Conservation (phyloP, 2,329 filamentous ascomycete species). For the Fusarium circinatum region DNA sequence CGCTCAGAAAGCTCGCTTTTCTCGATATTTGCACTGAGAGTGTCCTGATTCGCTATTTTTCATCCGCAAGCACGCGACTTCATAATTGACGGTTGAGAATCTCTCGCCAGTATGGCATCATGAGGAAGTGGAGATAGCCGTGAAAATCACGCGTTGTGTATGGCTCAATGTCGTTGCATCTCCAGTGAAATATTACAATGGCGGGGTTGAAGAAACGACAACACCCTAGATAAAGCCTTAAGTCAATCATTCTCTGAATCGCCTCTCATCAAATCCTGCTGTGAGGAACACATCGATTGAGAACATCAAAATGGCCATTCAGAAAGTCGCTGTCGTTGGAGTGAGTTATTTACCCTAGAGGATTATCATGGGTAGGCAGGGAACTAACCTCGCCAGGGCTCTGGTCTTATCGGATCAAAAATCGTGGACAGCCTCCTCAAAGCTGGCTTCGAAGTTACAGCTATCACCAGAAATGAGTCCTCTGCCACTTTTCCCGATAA, state of each 20-base stretch:
- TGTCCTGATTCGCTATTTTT: not conserved
- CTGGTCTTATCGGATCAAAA: slow-evolving; percentile 6
- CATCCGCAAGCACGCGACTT: no score
- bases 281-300: accelerated
- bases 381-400: not conserved
- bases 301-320: not conserved
- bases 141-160: not conserved
- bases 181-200: not conserved
- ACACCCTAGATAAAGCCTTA: not conserved
- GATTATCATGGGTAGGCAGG: accelerated
- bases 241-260: accelerated
- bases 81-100: not conserved
- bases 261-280: accelerated
- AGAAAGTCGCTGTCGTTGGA: slow-evolving; percentile 5
- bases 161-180: not conserved
- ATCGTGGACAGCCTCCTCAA: slow-evolving; percentile 1
- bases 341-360: not conserved
- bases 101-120: not conserved
- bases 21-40: accelerated
- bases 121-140: not conserved
- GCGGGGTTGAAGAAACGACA: not conserved
- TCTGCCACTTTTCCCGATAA: not conserved
- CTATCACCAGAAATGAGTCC: slow-evolving; percentile 4
- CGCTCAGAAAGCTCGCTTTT: no score
- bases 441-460: not conserved